Conservation (phyloP, 345 rosid genomes). For the Rhodamnia argentea region DNA sequence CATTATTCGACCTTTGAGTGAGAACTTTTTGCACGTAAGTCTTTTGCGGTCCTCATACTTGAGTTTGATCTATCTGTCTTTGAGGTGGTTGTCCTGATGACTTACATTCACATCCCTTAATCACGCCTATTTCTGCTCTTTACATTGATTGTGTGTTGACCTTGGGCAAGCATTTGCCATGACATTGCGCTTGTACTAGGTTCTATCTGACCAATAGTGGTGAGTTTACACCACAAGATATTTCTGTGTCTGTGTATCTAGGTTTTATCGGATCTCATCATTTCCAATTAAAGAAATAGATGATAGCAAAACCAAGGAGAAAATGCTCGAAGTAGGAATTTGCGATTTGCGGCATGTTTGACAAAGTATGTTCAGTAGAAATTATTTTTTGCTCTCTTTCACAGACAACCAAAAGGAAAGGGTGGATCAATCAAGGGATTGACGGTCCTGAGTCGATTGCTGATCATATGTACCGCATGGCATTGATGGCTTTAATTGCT, state of each 20-base stretch:
- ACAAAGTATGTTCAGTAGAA: not conserved
- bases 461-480: constrained; percentile 96
- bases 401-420: constrained; percentile 89
- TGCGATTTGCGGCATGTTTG: not conserved
- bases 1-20: not conserved
- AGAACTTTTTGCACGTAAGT: not conserved
- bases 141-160: not conserved
- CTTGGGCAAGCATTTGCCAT: not conserved
- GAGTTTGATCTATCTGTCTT: not conserved
- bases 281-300: not conserved
- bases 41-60: not conserved
- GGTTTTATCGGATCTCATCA: not conserved
- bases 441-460: constrained; percentile 81
- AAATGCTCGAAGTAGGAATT: not conserved
- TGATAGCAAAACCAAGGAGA: not conserved
- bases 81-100: not conserved
- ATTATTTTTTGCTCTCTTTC: not conserved
- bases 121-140: not conserved
- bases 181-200: not conserved
- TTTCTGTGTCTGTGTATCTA: not conserved
- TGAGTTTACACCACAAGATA: not conserved
- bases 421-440: constrained; percentile 88
- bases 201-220: not conserved
- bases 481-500: constrained; percentile 77
- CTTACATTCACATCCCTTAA: not conserved